phyloP scores from a whole-genome alignment of 768 basidiomycete genomes.

The Tulasnella sp. region DNA sequence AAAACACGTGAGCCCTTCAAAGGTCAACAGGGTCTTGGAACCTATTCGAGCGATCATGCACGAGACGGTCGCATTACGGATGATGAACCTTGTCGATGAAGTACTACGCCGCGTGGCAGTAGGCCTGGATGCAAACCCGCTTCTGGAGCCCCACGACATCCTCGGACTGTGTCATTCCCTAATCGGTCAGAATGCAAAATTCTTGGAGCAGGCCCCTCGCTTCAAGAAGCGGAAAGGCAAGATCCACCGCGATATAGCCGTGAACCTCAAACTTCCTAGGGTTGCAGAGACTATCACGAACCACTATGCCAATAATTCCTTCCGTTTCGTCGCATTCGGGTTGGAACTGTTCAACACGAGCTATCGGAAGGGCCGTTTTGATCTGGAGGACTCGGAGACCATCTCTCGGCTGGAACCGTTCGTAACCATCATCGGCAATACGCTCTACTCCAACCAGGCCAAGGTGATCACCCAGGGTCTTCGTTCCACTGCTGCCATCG shows the following conservation, averaged over 20 bases:
- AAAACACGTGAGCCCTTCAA: constrained; percentile 59
- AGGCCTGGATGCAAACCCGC: constrained; percentile 73
- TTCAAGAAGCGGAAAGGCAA: constrained; percentile 27
- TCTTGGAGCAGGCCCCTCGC: constrained; percentile 50
- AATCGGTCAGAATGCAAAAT: constrained; percentile 79
- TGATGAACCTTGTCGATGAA: constrained; percentile 78
- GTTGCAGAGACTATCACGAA: constrained; percentile 35
- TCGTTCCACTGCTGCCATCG: constrained; percentile 65
- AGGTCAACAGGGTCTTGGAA: constrained; percentile 60
- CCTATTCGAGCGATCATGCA: constrained; percentile 78
- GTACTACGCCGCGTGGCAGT: constrained; percentile 68
- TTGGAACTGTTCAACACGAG: constrained; percentile 84
- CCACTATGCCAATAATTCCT: constrained; percentile 67
- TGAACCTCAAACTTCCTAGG: constrained; percentile 63
- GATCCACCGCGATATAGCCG: constrained; percentile 46
- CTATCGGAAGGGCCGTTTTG: constrained; percentile 71
- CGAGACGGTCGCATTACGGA: constrained; percentile 66
- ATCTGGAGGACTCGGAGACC: constrained; percentile 61
- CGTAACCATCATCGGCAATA: constrained; percentile 77
- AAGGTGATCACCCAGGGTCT: constrained; percentile 64
- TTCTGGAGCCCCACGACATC: constrained; percentile 54
- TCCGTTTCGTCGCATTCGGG: constrained; percentile 80
- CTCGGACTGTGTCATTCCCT: constrained; percentile 79
- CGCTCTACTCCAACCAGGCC: constrained; percentile 71
- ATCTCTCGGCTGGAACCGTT: constrained; percentile 79